Conservation (phyloP, 495 filamentous ascomycete genomes). For the Aspergillus indologenus region DNA sequence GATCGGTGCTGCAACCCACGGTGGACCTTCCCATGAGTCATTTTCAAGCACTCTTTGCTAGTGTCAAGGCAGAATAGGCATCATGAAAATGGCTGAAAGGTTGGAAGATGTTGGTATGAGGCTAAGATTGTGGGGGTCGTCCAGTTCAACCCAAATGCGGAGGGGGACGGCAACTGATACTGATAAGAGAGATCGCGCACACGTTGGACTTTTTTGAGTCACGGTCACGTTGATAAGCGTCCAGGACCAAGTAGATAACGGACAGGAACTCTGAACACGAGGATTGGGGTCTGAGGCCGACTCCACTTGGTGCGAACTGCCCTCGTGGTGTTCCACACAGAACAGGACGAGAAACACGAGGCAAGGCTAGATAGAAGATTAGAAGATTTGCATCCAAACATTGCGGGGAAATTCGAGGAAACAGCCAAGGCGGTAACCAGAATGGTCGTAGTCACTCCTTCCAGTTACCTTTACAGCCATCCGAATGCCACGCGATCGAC, state of each 20-base stretch:
- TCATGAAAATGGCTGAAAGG: background rate
- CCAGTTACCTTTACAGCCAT: too few relatives aligned
- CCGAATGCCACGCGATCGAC: background rate
- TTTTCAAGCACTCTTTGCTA: slow-evolving; percentile 11
- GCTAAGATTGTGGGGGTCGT: background rate
- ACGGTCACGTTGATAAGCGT: background rate
- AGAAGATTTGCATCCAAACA: background rate
- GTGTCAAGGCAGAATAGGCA: slow-evolving; percentile 3
- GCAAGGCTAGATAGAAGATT: background rate
- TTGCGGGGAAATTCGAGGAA: background rate
- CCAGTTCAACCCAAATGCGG: too few relatives aligned
- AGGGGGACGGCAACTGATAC: background rate
- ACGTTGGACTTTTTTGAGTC: background rate
- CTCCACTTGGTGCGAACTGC: background rate
- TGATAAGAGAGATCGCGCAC: background rate
- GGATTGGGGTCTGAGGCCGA: background rate
- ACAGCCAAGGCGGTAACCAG: background rate
- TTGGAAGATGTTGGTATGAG: background rate
- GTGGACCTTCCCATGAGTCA: slow-evolving; percentile 27
- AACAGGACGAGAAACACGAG: background rate
- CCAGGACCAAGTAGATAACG: background rate
- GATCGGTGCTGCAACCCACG: slow-evolving; percentile 17
- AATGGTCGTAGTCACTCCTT: background rate
- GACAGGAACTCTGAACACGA: background rate
- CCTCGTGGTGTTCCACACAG: background rate